These are phyloP conservation scores for Xerophyta viscosa DNA, from an alignment of 106 monocot species.

Conservation along the genomic window DNA sequence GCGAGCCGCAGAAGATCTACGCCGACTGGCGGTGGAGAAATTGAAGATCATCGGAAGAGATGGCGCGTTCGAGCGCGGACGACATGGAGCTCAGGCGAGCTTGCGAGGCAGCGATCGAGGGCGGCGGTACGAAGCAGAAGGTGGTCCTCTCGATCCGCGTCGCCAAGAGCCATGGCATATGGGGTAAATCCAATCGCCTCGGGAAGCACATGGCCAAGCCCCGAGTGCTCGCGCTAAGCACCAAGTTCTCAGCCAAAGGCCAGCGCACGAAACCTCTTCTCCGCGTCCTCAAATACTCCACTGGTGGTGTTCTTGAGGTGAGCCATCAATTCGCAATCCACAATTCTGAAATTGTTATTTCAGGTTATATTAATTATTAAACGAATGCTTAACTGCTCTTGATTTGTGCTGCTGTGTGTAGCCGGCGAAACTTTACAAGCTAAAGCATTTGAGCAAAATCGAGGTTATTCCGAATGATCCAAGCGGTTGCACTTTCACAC, in stretches of 20 bases:
- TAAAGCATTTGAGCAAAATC: slow-evolving; percentile 91
- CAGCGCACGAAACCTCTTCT: slow-evolving; percentile 72
- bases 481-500: slow-evolving; percentile 87
- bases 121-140: slow-evolving; percentile 57
- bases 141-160: slow-evolving; percentile 77
- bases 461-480: slow-evolving; percentile 95
- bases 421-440: slow-evolving; percentile 94
- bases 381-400: neutral
- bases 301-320: slow-evolving; percentile 96
- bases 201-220: slow-evolving; percentile 91
- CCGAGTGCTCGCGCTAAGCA: slow-evolving; percentile 73
- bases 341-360: neutral
- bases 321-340: neutral
- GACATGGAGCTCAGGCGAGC: slow-evolving; percentile 65
- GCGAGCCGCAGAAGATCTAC: too few species aligned
- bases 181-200: slow-evolving; percentile 73
- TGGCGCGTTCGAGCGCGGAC: slow-evolving; percentile 98
- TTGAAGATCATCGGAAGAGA: slow-evolving; percentile 17
- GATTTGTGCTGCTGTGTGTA: slow-evolving; percentile 19
- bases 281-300: slow-evolving; percentile 83
- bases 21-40: too few species aligned
- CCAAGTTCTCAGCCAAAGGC: slow-evolving; percentile 48
- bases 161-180: slow-evolving; percentile 80
- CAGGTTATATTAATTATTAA: neutral
- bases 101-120: slow-evolving; percentile 76